Base-by-base conservation (phyloP, 176 grass and related monocot species). In the Saccharum spontaneum region DNA sequence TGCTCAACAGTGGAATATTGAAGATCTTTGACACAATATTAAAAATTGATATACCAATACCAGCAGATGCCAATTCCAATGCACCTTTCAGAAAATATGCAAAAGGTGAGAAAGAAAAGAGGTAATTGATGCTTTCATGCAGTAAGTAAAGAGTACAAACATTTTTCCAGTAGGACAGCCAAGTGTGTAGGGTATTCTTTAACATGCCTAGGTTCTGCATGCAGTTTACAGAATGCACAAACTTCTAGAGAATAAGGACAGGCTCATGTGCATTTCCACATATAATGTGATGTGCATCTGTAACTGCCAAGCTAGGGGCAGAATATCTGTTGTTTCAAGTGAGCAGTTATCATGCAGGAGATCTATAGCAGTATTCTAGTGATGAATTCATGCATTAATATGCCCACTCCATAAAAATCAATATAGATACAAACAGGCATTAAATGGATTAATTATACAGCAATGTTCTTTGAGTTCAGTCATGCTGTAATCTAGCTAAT, bases 1-100 rank as follows among this genome's bases (percentile, higher is more conserved):
- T 89, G 71, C 96, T 98, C 24, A 98, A 83, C 67, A 98, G 69
- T 26, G 96, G 96, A 75, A 93, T 95, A 34, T 95, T 98, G 71
- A 92, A 93, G 87, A 98, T 89, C 89, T 91, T 98, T 23, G 96
- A 98, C 18, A 91, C 65, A 38, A 95, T 92, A 78, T 98, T 98
- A 39, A 95, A 98, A 84, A 98, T 91, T 2, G 96, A 92, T 49
- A 98, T 91, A 50, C 93, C 90, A 69, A 98, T 89, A 41, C 93
- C 96, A 74, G 90, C 89, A 0, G 92, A 94, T 31, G 93, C 96
- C 79, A 98, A 88, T 86, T 98, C 96, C 67, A 91, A 60, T 12
- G 93, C 71, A 67, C 96, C 96, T 98, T 83, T 86, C 57, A 92
- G 60, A 79, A 54, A 8, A 90, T 18, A 69, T 78, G 33, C 39